Evolutionary conservation across 2,329 filamentous ascomycete genomes (phyloP).

Genomic region (Mycosphaerella sp.): DNA sequence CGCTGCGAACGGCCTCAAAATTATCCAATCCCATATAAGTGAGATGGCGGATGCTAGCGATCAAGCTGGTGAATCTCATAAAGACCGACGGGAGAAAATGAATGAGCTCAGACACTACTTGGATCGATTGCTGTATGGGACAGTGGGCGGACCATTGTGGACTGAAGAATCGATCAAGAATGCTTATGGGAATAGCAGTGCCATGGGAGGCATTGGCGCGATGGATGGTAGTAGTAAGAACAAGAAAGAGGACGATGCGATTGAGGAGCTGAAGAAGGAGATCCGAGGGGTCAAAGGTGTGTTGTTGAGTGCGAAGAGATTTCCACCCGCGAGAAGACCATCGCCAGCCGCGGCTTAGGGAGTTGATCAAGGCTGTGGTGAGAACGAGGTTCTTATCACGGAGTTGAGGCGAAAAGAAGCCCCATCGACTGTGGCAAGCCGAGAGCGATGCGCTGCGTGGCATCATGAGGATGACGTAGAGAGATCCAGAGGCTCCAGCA

Average conservation of each 20-base stretch:
- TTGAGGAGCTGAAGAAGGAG: conserved; percentile 65
- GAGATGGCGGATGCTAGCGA: conserved; percentile 47
- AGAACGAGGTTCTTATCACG: too few species aligned
- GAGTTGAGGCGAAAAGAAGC: too few species aligned
- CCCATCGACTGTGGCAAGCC: too few species aligned
- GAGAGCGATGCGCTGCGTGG: too few species aligned
- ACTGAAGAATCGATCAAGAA: conserved; percentile 29
- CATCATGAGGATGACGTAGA: too few species aligned
- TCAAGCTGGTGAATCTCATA: conserved; percentile 47
- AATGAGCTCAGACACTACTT: conserved; percentile 59
- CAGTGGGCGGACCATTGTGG: conserved; percentile 13
- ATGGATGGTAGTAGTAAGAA: conserved; percentile 23
- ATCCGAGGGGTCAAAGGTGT: conserved; percentile 76
- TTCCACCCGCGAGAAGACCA: conserved; percentile 35
- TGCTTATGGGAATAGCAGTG: background rate
- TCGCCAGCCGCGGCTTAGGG: conserved; percentile 8
- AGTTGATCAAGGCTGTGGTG: background rate
- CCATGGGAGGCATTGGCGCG: background rate
- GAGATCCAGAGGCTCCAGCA: too few species aligned
- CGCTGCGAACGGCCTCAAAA: conserved; percentile 37
- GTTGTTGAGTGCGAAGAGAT: conserved; percentile 66
- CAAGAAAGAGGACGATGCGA: conserved; percentile 58
- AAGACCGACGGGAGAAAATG: conserved; percentile 47
- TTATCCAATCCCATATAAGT: conserved; percentile 47
- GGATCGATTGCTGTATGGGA: conserved; percentile 51